phyloP scores from a whole-genome alignment of 1,284 basidiomycete genomes.

The Ustilago nuda region DNA sequence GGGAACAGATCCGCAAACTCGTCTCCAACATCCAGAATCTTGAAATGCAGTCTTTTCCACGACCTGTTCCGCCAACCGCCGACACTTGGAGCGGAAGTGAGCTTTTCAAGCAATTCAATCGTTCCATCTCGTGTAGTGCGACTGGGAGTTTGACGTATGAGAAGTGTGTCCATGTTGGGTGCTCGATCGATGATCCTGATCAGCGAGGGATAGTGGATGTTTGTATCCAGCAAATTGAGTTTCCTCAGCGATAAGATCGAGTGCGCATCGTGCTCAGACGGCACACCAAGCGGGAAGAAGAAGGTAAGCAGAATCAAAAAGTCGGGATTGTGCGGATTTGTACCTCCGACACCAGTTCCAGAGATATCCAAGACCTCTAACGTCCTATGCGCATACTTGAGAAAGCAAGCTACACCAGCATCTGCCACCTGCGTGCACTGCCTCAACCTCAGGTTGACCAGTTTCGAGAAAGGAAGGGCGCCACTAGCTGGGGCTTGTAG shows the following conservation, averaged over 20 bases:
- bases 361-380: conserved; percentile 36
- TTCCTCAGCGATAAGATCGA: conserved; percentile 15
- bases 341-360: conserved; percentile 18
- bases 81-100: background rate
- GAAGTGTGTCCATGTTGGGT: conserved; percentile 17
- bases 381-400: conserved; percentile 22
- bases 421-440: conserved; percentile 32
- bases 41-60: conserved; percentile 23
- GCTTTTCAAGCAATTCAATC: conserved; percentile 18
- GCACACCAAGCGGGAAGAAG: conserved; percentile 19
- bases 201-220: conserved; percentile 21
- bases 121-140: conserved; percentile 24
- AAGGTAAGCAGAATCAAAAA: conserved; percentile 17
- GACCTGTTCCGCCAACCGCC: conserved; percentile 6
- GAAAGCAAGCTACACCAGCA: conserved; percentile 25
- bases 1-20: conserved; percentile 32
- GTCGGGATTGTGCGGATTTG: conserved; percentile 22
- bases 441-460: conserved; percentile 29
- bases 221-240: conserved; percentile 31
- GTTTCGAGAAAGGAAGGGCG: conserved; percentile 23
- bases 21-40: conserved; percentile 24
- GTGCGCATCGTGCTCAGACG: background rate
- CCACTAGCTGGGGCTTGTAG: conserved; percentile 20
- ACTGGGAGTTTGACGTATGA: conserved; percentile 25
- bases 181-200: conserved; percentile 11